phyloP scores from a whole-genome alignment of 805 yeast genomes.

The Ogataea paraovalis region DNA sequence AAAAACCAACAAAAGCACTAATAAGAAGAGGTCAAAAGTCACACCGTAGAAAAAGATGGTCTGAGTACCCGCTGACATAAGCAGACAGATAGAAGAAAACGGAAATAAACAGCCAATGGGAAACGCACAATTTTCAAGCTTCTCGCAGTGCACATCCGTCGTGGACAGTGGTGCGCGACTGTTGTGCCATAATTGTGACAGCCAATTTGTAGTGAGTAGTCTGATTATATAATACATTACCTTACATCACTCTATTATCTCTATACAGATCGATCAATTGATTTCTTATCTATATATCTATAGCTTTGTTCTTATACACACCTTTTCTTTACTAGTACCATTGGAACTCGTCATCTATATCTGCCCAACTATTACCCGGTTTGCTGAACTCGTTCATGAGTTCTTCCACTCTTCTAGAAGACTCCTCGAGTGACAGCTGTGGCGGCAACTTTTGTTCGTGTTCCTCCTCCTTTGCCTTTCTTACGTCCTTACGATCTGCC shows the following conservation, averaged over 20 bases:
- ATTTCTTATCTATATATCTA: too few species aligned
- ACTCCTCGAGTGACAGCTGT: neutral
- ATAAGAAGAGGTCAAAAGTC: slow-evolving; percentile 2
- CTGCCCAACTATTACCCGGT: slow-evolving; percentile 5
- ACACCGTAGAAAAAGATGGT: neutral
- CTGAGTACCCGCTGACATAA: neutral
- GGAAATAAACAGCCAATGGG: neutral
- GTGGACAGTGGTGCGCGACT: neutral
- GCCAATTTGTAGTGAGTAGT: too few species aligned
- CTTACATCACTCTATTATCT: too few species aligned
- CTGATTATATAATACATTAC: too few species aligned
- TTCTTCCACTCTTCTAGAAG: neutral
- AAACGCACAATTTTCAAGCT: too few species aligned
- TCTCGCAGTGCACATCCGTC: too few species aligned
- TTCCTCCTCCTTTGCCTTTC: neutral
- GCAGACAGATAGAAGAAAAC: too few species aligned
- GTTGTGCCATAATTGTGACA: neutral
- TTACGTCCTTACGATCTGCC: too few species aligned
- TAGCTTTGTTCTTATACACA: too few species aligned
- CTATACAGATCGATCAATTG: too few species aligned
- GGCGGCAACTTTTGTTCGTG: neutral
- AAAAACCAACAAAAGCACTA: neutral
- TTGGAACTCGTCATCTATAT: slow-evolving; percentile 2
- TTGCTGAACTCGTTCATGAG: neutral
- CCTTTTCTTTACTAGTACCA: slow-evolving; percentile 1